phyloP scores from a whole-genome alignment of 2,329 filamentous ascomycete species.

The Nannizzia gypsea region DNA sequence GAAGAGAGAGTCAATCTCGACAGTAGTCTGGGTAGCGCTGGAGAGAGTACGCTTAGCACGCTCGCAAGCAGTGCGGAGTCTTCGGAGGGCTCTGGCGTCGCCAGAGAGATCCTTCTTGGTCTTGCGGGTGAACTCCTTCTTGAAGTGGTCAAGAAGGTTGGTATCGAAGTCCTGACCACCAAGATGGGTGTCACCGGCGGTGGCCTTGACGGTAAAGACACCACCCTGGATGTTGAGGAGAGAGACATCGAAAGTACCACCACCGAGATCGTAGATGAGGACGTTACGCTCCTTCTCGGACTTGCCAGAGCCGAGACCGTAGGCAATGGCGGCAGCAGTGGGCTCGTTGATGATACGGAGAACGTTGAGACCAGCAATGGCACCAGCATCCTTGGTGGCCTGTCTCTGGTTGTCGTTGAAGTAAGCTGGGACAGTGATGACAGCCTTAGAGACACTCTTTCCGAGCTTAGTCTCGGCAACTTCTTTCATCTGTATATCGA shows the following conservation, averaged over 20 bases:
- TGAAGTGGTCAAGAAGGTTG: slow-evolving; percentile 90
- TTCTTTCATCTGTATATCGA: slow-evolving; percentile 77
- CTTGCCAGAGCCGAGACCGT: slow-evolving; percentile 92
- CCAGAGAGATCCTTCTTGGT: slow-evolving; percentile 52
- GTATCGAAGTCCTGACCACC: slow-evolving; percentile 96
- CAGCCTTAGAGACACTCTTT: slow-evolving; percentile 98
- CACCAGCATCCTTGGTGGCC: slow-evolving; percentile 97
- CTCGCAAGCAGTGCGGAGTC: slow-evolving; percentile 95
- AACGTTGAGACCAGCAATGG: slow-evolving; percentile 92
- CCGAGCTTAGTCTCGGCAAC: slow-evolving; percentile 96
- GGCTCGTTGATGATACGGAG: slow-evolving; percentile 99
- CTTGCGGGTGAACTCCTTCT: slow-evolving; percentile 81
- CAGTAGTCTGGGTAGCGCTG: slow-evolving; percentile 91
- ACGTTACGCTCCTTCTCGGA: slow-evolving; percentile 97
- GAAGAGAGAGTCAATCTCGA: slow-evolving; percentile 97
- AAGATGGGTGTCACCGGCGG: slow-evolving; percentile 92
- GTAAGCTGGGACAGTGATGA: slow-evolving; percentile 97
- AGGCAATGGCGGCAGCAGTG: slow-evolving; percentile 93
- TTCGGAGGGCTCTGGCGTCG: slow-evolving; percentile 84
- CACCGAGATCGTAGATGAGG: slow-evolving; percentile 98
- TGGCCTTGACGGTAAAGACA: slow-evolving; percentile 98
- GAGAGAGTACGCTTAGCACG: slow-evolving; percentile 98
- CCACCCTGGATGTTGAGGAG: slow-evolving; percentile 97
- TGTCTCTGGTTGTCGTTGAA: slow-evolving; percentile 99
- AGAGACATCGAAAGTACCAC: slow-evolving; percentile 99